Conservation (phyloP, 495 filamentous ascomycete species). For the Xylaria longipes region DNA sequence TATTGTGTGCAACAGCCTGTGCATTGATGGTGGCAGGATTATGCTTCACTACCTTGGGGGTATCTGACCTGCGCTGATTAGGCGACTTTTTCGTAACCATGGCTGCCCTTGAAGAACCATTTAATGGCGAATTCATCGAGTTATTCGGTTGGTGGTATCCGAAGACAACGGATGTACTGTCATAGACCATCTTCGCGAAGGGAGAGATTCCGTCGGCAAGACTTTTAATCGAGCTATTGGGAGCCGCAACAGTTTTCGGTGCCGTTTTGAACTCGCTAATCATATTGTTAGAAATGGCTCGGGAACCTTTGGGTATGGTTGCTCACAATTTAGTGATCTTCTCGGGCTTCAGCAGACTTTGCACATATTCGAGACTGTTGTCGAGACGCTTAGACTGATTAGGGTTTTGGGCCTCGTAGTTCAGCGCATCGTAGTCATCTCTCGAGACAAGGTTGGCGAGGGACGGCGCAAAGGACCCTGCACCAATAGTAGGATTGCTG, state of each 20-base stretch:
- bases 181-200: constrained; percentile 53
- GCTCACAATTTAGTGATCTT: constrained; percentile 77
- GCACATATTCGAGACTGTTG: constrained; percentile 66
- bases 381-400: constrained; percentile 50
- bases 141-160: constrained; percentile 43
- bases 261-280: constrained; percentile 72
- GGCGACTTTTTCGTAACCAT: constrained; percentile 32
- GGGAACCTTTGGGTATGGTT: constrained; percentile 2
- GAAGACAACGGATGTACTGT: constrained; percentile 46
- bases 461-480: constrained; percentile 55
- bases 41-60: constrained; percentile 35
- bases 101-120: constrained; percentile 31
- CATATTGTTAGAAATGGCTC: constrained; percentile 27
- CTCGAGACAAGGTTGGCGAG: constrained; percentile 51
- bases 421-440: constrained; percentile 56
- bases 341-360: constrained; percentile 70
- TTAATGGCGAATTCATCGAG: constrained; percentile 24
- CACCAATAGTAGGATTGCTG: constrained; percentile 67
- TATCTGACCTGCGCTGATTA: constrained; percentile 35
- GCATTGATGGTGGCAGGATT: constrained; percentile 34
- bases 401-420: constrained; percentile 54
- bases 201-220: constrained; percentile 46
- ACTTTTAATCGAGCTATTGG: constrained; percentile 28
- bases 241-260: constrained; percentile 32
- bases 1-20: constrained; percentile 37